Evolutionary conservation across 2,329 filamentous ascomycete genomes (phyloP).

Genomic region (Penicillium sp.): DNA sequence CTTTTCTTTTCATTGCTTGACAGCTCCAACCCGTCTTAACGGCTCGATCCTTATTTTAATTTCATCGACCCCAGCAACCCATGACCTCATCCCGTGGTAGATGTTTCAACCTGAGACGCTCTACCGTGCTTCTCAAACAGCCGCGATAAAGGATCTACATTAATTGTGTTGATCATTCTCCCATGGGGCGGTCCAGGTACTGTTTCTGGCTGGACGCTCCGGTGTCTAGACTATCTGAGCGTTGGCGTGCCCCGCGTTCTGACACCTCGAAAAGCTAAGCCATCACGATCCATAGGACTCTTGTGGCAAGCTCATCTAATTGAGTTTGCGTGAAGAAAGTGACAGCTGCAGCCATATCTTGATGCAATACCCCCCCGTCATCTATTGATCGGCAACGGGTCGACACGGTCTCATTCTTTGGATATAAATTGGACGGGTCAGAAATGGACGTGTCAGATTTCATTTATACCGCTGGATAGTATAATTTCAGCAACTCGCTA

Average conservation of each 20-base stretch:
- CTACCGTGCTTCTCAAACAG: conserved; percentile 10
- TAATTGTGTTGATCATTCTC: conserved; percentile 9
- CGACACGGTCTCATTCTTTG: background rate
- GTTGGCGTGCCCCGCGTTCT: conserved; percentile 4
- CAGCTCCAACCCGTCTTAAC: background rate
- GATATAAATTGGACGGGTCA: background rate
- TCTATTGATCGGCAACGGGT: background rate
- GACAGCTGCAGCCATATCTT: conserved; percentile 8
- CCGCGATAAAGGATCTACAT: conserved; percentile 15
- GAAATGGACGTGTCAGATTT: background rate
- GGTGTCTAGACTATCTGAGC: background rate
- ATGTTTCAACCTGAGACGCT: conserved; percentile 14
- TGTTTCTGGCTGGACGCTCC: background rate
- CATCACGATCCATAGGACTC: conserved; percentile 4
- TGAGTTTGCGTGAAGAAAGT: conserved; percentile 10
- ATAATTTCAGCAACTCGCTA: background rate
- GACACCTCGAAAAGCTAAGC: background rate
- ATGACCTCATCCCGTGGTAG: background rate
- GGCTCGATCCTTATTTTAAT: background rate
- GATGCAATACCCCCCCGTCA: background rate
- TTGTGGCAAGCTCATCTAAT: conserved; percentile 10
- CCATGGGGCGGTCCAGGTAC: conserved; percentile 7
- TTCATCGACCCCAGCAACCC: background rate
- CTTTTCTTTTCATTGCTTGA: background rate
- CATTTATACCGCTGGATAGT: background rate